Conservation (phyloP, 176 grass and related monocot genomes). For the Hordeum marinum region DNA sequence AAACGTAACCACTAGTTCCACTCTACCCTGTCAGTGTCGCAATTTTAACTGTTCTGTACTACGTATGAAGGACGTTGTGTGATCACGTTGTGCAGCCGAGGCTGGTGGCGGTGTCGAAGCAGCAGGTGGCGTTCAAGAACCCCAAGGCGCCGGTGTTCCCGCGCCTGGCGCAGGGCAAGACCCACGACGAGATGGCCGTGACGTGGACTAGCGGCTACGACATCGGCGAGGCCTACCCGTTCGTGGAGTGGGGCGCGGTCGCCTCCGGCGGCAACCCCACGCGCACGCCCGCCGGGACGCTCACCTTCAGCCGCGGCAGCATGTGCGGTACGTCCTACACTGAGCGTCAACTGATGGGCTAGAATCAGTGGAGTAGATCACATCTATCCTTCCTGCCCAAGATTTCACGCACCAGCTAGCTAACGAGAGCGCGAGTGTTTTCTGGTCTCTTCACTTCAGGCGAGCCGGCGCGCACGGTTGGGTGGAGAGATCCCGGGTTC, state of each 20-base stretch:
- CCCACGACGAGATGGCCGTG: constrained; percentile 57
- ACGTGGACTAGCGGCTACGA: constrained; percentile 90
- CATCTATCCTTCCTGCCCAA: too few relatives aligned
- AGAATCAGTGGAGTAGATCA: too few relatives aligned
- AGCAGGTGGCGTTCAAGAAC: constrained; percentile 55
- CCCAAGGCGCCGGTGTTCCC: constrained; percentile 90
- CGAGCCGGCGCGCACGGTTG: constrained; percentile 68
- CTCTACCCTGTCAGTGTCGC: background rate
- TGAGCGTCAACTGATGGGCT: too few relatives aligned
- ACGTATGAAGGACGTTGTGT: too few relatives aligned
- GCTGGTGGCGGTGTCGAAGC: constrained; percentile 53
- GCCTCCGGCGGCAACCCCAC: background rate
- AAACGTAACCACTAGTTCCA: constrained; percentile 1
- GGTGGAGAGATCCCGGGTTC: constrained; percentile 90
- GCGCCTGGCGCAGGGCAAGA: constrained; percentile 80
- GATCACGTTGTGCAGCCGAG: constrained; percentile 34
- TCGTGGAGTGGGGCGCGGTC: constrained; percentile 74
- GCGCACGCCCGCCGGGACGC: constrained; percentile 61
- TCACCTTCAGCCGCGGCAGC: constrained; percentile 70
- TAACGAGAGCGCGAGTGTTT: background rate
- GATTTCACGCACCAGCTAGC: too few relatives aligned
- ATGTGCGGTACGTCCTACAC: constrained; percentile 61
- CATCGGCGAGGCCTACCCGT: constrained; percentile 84
- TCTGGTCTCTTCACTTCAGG: constrained; percentile 22
- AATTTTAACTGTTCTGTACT: too few relatives aligned